phyloP scores from a whole-genome alignment of 495 filamentous ascomycete genomes.

The Trichoderma asperelloides region DNA sequence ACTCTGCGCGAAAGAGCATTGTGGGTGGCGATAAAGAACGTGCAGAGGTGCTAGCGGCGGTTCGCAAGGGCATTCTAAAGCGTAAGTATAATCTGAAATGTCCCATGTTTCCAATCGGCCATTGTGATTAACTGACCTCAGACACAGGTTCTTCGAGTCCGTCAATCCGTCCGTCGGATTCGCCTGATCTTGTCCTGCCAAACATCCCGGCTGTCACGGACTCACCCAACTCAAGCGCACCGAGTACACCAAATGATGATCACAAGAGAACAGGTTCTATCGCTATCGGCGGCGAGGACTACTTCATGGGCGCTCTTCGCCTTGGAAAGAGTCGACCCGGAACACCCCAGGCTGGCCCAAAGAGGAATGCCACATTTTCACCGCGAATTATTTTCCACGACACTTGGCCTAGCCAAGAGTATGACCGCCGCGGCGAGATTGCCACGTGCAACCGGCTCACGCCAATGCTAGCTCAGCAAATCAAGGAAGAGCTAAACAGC shows the following conservation, averaged over 20 bases:
- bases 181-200: slow-evolving; percentile 42
- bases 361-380: slow-evolving; percentile 80
- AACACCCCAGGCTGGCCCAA: slow-evolving; percentile 57
- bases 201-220: slow-evolving; percentile 54
- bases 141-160: slow-evolving; percentile 53
- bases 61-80: slow-evolving; percentile 92
- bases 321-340: slow-evolving; percentile 68
- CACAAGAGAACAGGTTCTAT: slow-evolving; percentile 57
- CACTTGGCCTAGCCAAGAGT: slow-evolving; percentile 90
- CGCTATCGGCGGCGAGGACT: slow-evolving; percentile 73
- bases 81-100: slow-evolving; percentile 47
- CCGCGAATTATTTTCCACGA: slow-evolving; percentile 92
- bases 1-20: slow-evolving; percentile 73
- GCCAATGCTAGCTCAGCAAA: slow-evolving; percentile 95
- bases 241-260: slow-evolving; percentile 71
- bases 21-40: slow-evolving; percentile 85
- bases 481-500: slow-evolving; percentile 97
- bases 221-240: slow-evolving; percentile 71
- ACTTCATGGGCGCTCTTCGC: slow-evolving; percentile 69
- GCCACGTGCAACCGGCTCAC: slow-evolving; percentile 97
- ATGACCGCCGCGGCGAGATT: slow-evolving; percentile 91
- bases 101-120: background rate
- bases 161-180: slow-evolving; percentile 47
- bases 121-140: slow-evolving; percentile 8
- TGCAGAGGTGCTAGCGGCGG: slow-evolving; percentile 78